Conservation (phyloP, 2,329 filamentous ascomycete genomes). For the Venturiaceae sp. region DNA sequence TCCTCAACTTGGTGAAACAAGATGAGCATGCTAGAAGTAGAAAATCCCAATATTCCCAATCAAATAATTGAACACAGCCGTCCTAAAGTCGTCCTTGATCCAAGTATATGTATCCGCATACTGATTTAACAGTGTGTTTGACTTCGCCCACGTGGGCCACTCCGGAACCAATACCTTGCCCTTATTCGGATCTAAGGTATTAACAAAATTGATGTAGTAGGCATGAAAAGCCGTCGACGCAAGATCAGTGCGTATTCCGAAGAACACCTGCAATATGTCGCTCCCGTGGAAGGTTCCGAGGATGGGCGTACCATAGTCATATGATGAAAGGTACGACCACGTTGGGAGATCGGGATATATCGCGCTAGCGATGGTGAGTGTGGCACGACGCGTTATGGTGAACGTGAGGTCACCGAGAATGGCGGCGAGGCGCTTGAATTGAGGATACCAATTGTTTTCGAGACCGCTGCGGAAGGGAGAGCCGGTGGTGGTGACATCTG, state of each 20-base stretch:
- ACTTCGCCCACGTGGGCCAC: too few relatives aligned
- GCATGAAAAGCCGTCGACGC: background rate
- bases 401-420: constrained; percentile 68
- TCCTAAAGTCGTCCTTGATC: too few relatives aligned
- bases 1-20: too few relatives aligned
- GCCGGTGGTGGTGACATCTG: constrained; percentile 45
- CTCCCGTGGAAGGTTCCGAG: background rate
- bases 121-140: too few relatives aligned
- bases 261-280: background rate
- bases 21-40: too few relatives aligned
- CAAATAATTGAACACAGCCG: too few relatives aligned
- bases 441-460: constrained; percentile 62
- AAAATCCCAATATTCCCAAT: too few relatives aligned
- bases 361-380: constrained; percentile 47
- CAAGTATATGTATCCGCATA: too few relatives aligned
- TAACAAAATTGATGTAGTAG: constrained; percentile 2
- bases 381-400: constrained; percentile 57
- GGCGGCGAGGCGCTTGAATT: constrained; percentile 68
- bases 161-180: too few relatives aligned
- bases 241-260: background rate
- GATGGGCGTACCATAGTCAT: constrained; percentile 2
- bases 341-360: constrained; percentile 36
- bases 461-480: constrained; percentile 62
- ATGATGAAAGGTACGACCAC: constrained; percentile 5
- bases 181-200: background rate